These are phyloP conservation scores for Toxicodendron radicans DNA, from an alignment of 345 rosid genomes.

Conservation along the genomic window DNA sequence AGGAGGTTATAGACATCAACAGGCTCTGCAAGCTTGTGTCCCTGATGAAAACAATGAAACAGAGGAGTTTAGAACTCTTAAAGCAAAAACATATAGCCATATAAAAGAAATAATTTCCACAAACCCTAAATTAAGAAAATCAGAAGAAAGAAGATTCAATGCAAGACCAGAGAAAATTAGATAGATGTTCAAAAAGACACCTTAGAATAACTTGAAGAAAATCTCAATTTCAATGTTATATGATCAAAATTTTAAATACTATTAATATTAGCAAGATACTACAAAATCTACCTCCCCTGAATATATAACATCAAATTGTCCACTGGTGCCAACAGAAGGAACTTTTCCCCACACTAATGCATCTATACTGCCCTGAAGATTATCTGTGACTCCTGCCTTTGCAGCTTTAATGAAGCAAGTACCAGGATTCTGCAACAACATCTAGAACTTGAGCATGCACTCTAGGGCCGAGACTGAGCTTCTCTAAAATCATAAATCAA, in stretches of 20 bases:
- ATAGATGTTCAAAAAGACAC: background rate
- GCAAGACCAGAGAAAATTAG: background rate
- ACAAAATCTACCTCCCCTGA: constrained; percentile 52
- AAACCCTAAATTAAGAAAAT: background rate
- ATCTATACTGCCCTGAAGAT: constrained; percentile 79
- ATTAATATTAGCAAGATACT: constrained; percentile 14
- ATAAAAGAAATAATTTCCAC: background rate
- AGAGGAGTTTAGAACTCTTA: constrained; percentile 11
- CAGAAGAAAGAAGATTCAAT: background rate
- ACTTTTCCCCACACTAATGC: constrained; percentile 85
- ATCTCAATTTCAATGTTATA: background rate
- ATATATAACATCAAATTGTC: constrained; percentile 68
- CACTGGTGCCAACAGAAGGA: constrained; percentile 73
- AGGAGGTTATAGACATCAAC: constrained; percentile 58
- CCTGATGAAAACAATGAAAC: constrained; percentile 37
- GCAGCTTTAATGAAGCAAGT: constrained; percentile 79
- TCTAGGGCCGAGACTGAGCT: background rate
- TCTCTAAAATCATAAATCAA: background rate
- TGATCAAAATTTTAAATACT: background rate
- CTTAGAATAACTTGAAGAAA: background rate
- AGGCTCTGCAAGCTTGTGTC: constrained; percentile 43
- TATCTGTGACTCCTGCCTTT: constrained; percentile 60
- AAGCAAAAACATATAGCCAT: background rate
- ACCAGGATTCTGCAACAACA: constrained; percentile 72
- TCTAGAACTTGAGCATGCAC: constrained; percentile 9